Evolutionary conservation across 139 green algal species (phyloP).

Genomic region (Coccomyxa sp.): DNA sequence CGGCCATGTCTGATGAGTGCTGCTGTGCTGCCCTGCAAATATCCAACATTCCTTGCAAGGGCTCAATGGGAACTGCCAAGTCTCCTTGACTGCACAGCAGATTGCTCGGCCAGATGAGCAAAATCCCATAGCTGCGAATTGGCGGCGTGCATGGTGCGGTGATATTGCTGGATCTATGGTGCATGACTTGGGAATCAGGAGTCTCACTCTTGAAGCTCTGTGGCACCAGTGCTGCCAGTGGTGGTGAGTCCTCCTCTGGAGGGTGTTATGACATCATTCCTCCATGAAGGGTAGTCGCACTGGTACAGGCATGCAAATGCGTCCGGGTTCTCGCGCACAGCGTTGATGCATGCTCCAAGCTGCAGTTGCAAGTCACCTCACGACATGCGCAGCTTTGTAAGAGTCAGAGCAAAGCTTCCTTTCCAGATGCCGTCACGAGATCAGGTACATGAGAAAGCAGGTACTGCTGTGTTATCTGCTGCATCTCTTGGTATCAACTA

Average conservation of each 20-base stretch:
- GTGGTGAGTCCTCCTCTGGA: constrained; percentile 1
- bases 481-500: no score
- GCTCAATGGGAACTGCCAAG: no score
- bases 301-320: constrained; percentile 17
- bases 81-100: not conserved
- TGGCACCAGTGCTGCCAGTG: constrained; percentile 3
- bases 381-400: no score
- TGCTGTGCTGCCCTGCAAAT: constrained; percentile 12
- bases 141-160: not conserved
- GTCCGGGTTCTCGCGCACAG: constrained; percentile 16
- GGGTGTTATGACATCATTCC: constrained; percentile 4
- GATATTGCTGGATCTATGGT: not conserved
- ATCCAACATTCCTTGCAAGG: not conserved
- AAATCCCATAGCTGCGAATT: not conserved
- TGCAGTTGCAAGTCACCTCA: constrained; percentile 5
- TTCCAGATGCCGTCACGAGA: no score
- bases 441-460: no score
- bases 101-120: no score
- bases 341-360: constrained; percentile 14
- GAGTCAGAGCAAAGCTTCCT: no score
- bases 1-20: constrained; percentile 26
- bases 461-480: no score
- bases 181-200: not conserved
- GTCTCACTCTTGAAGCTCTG: constrained; percentile 7
- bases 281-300: constrained; percentile 8